Percentiles rank a stretch among this genome's conserved stretches.
These are phyloP conservation scores for Cyberlindnera meyerae DNA, from an alignment of 805 yeast genomes.

Conservation along the genomic window DNA sequence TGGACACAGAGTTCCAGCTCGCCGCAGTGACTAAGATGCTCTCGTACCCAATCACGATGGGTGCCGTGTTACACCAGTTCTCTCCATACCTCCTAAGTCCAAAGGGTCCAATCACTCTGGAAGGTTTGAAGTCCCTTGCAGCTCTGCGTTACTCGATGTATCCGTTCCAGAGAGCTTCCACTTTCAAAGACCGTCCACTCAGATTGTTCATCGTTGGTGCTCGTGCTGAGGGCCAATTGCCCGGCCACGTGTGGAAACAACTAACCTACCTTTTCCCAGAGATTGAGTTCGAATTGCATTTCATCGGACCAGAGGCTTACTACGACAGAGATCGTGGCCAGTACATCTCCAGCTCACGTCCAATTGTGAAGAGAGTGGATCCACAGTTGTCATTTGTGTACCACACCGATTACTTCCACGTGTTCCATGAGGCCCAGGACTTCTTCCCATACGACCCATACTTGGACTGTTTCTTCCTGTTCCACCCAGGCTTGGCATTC, in stretches of 20 bases:
- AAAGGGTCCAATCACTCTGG: slow-evolving; percentile 82
- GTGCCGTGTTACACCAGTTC: slow-evolving; percentile 72
- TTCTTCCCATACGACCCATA: slow-evolving; percentile 98
- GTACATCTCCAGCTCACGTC: slow-evolving; percentile 52
- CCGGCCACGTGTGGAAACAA: slow-evolving; percentile 95
- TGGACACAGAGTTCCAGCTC: slow-evolving; percentile 94
- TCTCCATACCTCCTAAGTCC: slow-evolving; percentile 82
- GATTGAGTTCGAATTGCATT: slow-evolving; percentile 77
- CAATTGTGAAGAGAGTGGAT: slow-evolving; percentile 71
- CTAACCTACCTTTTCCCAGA: slow-evolving; percentile 80
- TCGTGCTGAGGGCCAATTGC: slow-evolving; percentile 87
- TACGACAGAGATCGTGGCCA: slow-evolving; percentile 67
- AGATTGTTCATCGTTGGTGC: slow-evolving; percentile 89
- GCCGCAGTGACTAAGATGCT: slow-evolving; percentile 94
- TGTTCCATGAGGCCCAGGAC: slow-evolving; percentile 85
- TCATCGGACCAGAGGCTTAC: slow-evolving; percentile 89
- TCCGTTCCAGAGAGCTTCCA: slow-evolving; percentile 53
- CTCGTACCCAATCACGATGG: slow-evolving; percentile 89
- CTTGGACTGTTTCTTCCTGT: slow-evolving; percentile 83
- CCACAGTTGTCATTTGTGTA: slow-evolving; percentile 67
- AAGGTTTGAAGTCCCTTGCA: slow-evolving; percentile 89
- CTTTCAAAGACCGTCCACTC: slow-evolving; percentile 79
- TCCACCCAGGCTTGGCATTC: slow-evolving; percentile 92
- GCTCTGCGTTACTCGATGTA: slow-evolving; percentile 88
- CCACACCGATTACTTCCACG: slow-evolving; percentile 91